Evolutionary conservation across 352 stramenopile genomes (phyloP).

Genomic region (Phytophthora pistaciae): DNA sequence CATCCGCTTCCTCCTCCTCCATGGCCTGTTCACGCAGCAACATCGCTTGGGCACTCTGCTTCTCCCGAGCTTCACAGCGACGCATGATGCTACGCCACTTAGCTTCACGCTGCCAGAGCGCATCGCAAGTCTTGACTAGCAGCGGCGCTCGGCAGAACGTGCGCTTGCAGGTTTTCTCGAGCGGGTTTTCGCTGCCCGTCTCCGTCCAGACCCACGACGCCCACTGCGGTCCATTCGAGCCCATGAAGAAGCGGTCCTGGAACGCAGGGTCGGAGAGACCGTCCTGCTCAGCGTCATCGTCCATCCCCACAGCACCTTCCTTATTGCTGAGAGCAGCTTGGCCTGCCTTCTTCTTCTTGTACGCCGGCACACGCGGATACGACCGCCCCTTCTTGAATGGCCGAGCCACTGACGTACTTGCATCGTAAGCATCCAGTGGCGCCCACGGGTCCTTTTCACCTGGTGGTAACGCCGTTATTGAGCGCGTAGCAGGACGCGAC

Average conservation of each 20-base stretch:
- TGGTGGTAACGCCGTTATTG: background rate
- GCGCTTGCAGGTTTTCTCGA: constrained; percentile 72
- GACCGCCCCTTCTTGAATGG: constrained; percentile 84
- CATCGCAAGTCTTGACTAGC: constrained; percentile 61
- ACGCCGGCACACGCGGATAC: constrained; percentile 54
- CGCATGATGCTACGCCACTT: constrained; percentile 75
- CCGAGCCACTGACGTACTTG: constrained; percentile 61
- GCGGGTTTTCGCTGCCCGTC: constrained; percentile 45
- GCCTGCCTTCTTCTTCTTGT: constrained; percentile 49
- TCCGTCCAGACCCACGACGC: constrained; percentile 81
- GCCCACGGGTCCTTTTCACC: constrained; percentile 73
- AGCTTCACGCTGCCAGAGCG: constrained; percentile 68
- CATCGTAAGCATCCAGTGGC: constrained; percentile 82
- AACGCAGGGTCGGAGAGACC: constrained; percentile 73
- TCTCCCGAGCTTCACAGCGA: constrained; percentile 53
- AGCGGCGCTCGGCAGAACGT: constrained; percentile 66
- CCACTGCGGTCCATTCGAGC: constrained; percentile 63
- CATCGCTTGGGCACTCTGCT: constrained; percentile 72
- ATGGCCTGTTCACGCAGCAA: constrained; percentile 73
- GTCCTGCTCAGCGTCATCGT: constrained; percentile 53
- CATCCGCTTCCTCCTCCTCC: constrained; percentile 61
- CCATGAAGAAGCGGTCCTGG: constrained; percentile 68
- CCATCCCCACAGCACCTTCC: constrained; percentile 34
- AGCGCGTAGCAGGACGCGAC: background rate
- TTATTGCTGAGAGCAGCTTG: constrained; percentile 43